Conservation (phyloP, 148 eudicot species). For the Camellia japonica region DNA sequence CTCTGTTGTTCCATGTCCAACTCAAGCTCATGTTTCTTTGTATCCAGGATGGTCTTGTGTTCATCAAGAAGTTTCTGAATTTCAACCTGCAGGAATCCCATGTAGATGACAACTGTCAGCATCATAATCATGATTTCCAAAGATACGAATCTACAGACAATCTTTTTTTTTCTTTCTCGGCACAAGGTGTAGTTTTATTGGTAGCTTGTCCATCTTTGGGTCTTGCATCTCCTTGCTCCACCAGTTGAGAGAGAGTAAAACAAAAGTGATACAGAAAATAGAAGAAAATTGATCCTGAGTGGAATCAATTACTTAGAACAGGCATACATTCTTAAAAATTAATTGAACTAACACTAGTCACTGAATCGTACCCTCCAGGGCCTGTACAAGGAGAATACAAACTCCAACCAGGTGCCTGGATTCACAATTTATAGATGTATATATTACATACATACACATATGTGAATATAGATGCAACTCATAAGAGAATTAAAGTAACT, state of each 20-base stretch:
- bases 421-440: too few relatives aligned
- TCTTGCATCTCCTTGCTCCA: not conserved
- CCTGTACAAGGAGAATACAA: too few relatives aligned
- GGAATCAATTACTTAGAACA: too few relatives aligned
- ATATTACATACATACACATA: too few relatives aligned
- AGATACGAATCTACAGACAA: not conserved
- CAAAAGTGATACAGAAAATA: not conserved
- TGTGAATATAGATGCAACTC: too few relatives aligned
- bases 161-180: not conserved
- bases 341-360: too few relatives aligned
- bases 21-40: constrained; percentile 59
- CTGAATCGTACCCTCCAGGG: too few relatives aligned
- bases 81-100: constrained; percentile 51
- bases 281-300: not conserved
- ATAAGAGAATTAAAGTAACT: too few relatives aligned
- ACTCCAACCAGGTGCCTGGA: too few relatives aligned
- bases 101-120: not conserved
- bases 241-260: not conserved
- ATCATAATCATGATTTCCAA: not conserved
- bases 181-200: not conserved
- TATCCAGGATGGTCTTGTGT: constrained; percentile 58
- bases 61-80: constrained; percentile 84
- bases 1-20: constrained; percentile 66
- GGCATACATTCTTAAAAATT: too few relatives aligned
- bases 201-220: too few relatives aligned